Evolutionary conservation across 495 filamentous ascomycete species (phyloP), one percentile per base, ranked within the genome.

Genomic region (Mycothermus thermophilus): DNA sequence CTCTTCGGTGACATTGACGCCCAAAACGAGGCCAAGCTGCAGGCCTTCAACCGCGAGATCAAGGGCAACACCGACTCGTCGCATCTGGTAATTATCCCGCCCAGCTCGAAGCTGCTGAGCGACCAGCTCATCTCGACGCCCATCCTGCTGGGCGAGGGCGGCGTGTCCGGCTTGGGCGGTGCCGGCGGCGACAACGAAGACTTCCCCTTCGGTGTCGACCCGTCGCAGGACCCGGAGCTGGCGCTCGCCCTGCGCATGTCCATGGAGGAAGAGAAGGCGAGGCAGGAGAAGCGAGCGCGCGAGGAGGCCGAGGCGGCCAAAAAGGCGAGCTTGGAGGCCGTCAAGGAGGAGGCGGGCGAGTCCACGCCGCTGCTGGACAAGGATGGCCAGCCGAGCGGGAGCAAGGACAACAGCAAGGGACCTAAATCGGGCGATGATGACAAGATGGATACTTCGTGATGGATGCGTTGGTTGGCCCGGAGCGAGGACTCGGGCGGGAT

Each of bases 161-260:
- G 70, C 17, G 60, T 55, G 33, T 50, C 47, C 17, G 61, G 62
- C 27, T 61, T 48, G 5, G 52, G 52, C 18, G 67, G 63, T 14
- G 70, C 59, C 29, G 74, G 69, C 4, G 76, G 71, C 32, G 75
- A 68, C 12, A 76, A 71, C 49, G 79, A 57, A 12, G 51, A 57
- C 27, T 57, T 54, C 46, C 43, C 80, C 55, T 92, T 77, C 61
- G 82, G 70, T 47, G 79, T 82, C 55, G 81, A 79, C 65, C 85
- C 70, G 40, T 80, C 71, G 54, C 66, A 75, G 37, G 90, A 97
- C 55, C 90, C 90, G 19, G 90, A 96, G 54, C 55, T 97, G 54
- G 90, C 90, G 2, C 70, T 97, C 36, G 90, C 92, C n/a, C 65
- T 97, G 53, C 74, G 90, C 40, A 88, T 99, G 82, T 93, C 83